These are phyloP conservation scores for Penicillium sp. DNA, from an alignment of 2,329 filamentous ascomycete genomes.

Conservation along the genomic window DNA sequence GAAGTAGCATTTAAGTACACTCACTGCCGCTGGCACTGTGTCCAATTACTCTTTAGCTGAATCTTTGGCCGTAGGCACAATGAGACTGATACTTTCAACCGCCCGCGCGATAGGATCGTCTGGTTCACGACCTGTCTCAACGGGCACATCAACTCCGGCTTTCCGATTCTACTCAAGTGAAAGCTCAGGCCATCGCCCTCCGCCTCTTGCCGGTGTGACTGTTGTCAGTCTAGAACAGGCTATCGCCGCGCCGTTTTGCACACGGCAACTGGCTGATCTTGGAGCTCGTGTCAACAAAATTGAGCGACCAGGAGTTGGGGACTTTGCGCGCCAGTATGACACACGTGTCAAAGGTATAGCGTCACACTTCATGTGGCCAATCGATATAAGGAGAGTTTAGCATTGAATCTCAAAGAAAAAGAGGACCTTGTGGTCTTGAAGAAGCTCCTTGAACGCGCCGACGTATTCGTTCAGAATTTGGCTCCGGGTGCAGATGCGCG, in stretches of 20 bases:
- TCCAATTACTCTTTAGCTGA: conserved; percentile 62
- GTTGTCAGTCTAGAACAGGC: conserved; percentile 56
- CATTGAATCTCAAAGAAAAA: conserved; percentile 49
- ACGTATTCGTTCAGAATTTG: conserved; percentile 56
- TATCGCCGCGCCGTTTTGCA: conserved; percentile 56
- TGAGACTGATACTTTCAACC: conserved; percentile 1
- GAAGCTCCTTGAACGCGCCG: conserved; percentile 45
- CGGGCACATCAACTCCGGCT: not conserved
- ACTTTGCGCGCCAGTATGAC: conserved; percentile 55
- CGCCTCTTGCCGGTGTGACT: conserved; percentile 47
- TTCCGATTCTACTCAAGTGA: conserved; percentile 7
- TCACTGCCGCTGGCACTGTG: not conserved
- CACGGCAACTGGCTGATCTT: conserved; percentile 53
- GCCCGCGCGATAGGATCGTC: not conserved
- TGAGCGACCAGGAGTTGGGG: conserved; percentile 52
- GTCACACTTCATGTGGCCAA: conserved; percentile 59
- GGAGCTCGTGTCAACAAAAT: conserved; percentile 57
- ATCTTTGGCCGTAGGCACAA: not conserved
- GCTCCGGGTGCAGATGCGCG: conserved; percentile 51
- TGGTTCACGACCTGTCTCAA: not conserved
- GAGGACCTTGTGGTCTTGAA: conserved; percentile 46
- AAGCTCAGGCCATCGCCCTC: conserved; percentile 5
- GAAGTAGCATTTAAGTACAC: not conserved
- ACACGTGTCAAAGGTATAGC: conserved; percentile 49
- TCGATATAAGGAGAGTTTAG: conserved; percentile 54